phyloP scores from a whole-genome alignment of 305 asterid genomes.

The Stenogyne calaminthoides region DNA sequence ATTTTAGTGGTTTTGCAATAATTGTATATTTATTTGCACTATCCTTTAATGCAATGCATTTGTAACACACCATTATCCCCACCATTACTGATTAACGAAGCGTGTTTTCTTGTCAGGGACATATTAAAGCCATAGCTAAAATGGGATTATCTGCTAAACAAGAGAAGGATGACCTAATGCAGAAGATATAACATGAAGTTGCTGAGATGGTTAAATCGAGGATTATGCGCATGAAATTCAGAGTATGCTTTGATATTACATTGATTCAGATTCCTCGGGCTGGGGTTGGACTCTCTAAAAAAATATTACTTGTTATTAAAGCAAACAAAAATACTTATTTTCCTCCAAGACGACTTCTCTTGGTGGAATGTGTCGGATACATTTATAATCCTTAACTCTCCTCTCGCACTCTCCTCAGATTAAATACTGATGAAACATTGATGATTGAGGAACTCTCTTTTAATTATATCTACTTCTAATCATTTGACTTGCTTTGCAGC shows the following conservation, averaged over 20 bases:
- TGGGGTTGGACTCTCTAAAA: not conserved
- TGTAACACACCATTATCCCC: not conserved
- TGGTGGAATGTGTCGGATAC: no score
- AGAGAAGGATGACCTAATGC: constrained; percentile 45
- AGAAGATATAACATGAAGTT: constrained; percentile 9
- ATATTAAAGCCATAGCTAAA: constrained; percentile 44
- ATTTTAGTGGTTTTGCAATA: no score
- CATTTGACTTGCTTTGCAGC: no score
- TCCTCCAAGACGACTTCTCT: no score
- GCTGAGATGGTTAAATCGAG: not conserved
- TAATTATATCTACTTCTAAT: no score
- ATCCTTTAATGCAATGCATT: not conserved
- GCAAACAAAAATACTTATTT: not conserved
- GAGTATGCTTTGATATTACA: not conserved
- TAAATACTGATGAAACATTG: no score
- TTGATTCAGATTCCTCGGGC: constrained; percentile 13
- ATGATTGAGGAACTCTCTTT: no score
- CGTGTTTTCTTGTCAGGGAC: constrained; percentile 38
- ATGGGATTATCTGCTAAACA: constrained; percentile 45
- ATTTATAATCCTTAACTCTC: no score
- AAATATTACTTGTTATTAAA: not conserved
- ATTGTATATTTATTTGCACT: no score
- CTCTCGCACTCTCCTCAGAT: no score
- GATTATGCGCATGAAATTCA: not conserved
- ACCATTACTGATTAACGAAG: not conserved